A percentile compares a stretch with the other conserved stretches of the same genome.
phyloP scores from a whole-genome alignment of 1,284 basidiomycete species.

The Pyrrhoderma noxium region DNA sequence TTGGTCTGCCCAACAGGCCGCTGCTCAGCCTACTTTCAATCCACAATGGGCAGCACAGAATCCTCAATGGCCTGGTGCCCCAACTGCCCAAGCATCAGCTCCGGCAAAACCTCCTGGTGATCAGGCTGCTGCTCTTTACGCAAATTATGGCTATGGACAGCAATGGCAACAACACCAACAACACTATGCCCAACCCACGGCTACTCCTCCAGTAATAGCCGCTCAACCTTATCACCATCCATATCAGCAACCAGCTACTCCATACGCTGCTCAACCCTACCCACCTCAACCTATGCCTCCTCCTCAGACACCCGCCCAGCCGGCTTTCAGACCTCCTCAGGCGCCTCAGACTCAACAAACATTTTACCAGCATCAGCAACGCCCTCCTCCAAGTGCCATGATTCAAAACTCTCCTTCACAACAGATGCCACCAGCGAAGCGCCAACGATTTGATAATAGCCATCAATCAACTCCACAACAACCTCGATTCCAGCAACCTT shows the following conservation, averaged over 20 bases:
- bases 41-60: conserved; percentile 37
- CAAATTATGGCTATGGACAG: conserved; percentile 78
- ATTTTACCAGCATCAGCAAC: conserved; percentile 42
- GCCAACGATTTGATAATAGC: conserved; percentile 79
- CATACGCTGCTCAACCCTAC: conserved; percentile 39
- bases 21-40: conserved; percentile 37
- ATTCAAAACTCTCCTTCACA: conserved; percentile 59
- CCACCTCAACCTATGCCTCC: conserved; percentile 42
- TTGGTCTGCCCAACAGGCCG: conserved; percentile 53
- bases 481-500: conserved; percentile 35
- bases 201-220: conserved; percentile 39
- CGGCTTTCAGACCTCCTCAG: conserved; percentile 22
- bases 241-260: conserved; percentile 55
- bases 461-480: conserved; percentile 39
- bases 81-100: conserved; percentile 36
- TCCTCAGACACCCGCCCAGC: conserved; percentile 30
- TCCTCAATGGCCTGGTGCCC: conserved; percentile 58
- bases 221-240: conserved; percentile 66
- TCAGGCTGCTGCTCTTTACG: conserved; percentile 69
- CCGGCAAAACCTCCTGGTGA: conserved; percentile 48
- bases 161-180: conserved; percentile 53
- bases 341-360: conserved; percentile 37
- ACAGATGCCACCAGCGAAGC: conserved; percentile 73
- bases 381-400: conserved; percentile 38
- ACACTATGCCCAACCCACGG: conserved; percentile 21